Base-by-base conservation (phyloP, 495 filamentous ascomycete species). In the Schizothecium vesticola region DNA sequence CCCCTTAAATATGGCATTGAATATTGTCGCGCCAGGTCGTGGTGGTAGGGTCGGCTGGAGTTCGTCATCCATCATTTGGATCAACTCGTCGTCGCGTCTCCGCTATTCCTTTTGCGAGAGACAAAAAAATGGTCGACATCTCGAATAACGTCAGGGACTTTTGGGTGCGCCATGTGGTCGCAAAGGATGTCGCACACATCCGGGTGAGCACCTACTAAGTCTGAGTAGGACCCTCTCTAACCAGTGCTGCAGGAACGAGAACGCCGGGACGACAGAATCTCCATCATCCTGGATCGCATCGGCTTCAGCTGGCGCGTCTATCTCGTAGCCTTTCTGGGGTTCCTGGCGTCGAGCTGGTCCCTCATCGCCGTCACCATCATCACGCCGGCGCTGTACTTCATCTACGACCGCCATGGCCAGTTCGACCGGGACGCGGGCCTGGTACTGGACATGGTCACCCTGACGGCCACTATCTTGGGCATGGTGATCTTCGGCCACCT, bases 401-500 rank as follows among this genome's bases (percentile, higher is more conserved):
- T 67, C 31, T 58, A 58, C 59, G 12, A 56, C 12, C 36, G 36
- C 11, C 26, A 58, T 31, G 65, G 65, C 58, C 65, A 58, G 22
- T 56, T 67, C 13, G 58, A 58, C 23, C 12, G 25, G 23, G 58
- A 61, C 9, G 36, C 65, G 10, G 58, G 56, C 11, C 58, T 58
- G 3, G 65, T 67, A 2, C 43, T 67, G 3, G 65, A 67, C 58
- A 28, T 67, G 21, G 29, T 67, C 10, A 90, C 87, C 0, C 76
- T 90, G 0, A 72, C 76, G 0, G 88, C 88, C 16, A 86, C 85
- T 9, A 74, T 89, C 19, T 59, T 90, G 11, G 89, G 89, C 3
- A 85, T 86, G 78, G 69, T 90, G 8, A 23, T 84, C 6, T 90
- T 91, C 70, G 89, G 89, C n/a, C 82, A 81, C 62, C 71, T 89